Percentiles rank a stretch among this genome's conserved stretches.
Evolutionary conservation across 2,329 filamentous ascomycete species (phyloP).

Genomic region (Rhynchosporium graminicola): DNA sequence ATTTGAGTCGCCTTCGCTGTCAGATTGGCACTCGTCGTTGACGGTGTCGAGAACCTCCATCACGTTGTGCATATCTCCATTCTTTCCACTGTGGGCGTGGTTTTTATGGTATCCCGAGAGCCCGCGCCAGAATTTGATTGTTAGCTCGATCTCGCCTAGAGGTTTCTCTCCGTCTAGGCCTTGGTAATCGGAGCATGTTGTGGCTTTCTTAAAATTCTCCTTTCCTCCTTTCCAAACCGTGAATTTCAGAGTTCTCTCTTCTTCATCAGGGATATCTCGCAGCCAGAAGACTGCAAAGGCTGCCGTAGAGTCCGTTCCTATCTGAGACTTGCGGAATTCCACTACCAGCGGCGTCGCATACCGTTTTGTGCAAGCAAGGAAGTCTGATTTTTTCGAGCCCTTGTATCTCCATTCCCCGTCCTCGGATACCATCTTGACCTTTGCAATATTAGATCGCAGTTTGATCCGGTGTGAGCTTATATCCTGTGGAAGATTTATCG

Average conservation of each 20-base stretch:
- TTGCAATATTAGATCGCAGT: conserved; percentile 58
- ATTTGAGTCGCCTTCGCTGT: conserved; percentile 10
- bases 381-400: conserved; percentile 46
- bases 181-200: conserved; percentile 43
- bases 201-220: conserved; percentile 55
- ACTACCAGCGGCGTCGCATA: conserved; percentile 58
- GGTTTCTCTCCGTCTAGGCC: conserved; percentile 51
- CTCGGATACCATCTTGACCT: conserved; percentile 52
- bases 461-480: conserved; percentile 53
- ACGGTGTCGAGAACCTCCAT: conserved; percentile 65
- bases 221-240: conserved; percentile 63
- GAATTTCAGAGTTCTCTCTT: conserved; percentile 58
- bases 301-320: conserved; percentile 54
- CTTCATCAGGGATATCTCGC: conserved; percentile 68
- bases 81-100: conserved; percentile 53
- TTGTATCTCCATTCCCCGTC: conserved; percentile 55
- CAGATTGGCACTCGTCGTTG: conserved; percentile 52
- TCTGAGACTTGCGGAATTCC: conserved; percentile 58
- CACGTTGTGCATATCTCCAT: conserved; percentile 56
- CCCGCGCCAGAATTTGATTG: conserved; percentile 61
- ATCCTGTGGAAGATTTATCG: conserved; percentile 47
- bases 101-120: conserved; percentile 48
- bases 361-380: conserved; percentile 59
- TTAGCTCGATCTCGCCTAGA: conserved; percentile 59
- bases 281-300: conserved; percentile 70